These are phyloP conservation scores for Pharnaceum exiguum DNA, from an alignment of 148 eudicot genomes.

Conservation along the genomic window DNA sequence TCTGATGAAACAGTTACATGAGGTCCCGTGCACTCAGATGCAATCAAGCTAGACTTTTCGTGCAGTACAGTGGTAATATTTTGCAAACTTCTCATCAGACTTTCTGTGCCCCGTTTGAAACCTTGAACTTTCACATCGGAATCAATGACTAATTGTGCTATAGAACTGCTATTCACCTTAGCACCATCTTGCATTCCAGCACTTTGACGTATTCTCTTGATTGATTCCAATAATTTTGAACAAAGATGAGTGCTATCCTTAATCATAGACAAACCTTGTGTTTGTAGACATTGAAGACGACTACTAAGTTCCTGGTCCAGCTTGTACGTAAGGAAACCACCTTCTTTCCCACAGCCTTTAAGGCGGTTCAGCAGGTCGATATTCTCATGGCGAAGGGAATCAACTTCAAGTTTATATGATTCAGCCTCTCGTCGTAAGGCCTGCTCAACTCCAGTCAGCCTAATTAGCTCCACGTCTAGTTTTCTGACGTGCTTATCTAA, in stretches of 20 bases:
- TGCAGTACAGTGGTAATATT: slow-evolving; percentile 40
- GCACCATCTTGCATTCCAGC: slow-evolving; percentile 29
- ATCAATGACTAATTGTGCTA: slow-evolving; percentile 62
- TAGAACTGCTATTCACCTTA: slow-evolving; percentile 24
- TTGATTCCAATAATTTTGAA: slow-evolving; percentile 52
- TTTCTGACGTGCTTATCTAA: slow-evolving; percentile 54
- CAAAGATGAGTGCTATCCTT: slow-evolving; percentile 51
- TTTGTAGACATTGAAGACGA: slow-evolving; percentile 56
- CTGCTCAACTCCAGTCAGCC: slow-evolving; percentile 76
- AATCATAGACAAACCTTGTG: slow-evolving; percentile 54
- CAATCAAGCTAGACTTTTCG: slow-evolving; percentile 39
- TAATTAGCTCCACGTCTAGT: slow-evolving; percentile 69
- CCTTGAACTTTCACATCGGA: slow-evolving; percentile 78
- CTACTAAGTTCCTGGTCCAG: slow-evolving; percentile 62
- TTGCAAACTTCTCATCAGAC: slow-evolving; percentile 46
- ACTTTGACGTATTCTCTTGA: slow-evolving; percentile 42
- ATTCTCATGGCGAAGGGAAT: slow-evolving; percentile 77
- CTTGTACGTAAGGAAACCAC: slow-evolving; percentile 48
- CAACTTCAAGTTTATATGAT: slow-evolving; percentile 54
- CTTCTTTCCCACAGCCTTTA: slow-evolving; percentile 44
- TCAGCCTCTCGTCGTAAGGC: slow-evolving; percentile 73
- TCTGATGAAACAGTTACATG: slow-evolving; percentile 14
- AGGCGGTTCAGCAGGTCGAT: slow-evolving; percentile 66
- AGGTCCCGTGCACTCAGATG: slow-evolving; percentile 26
- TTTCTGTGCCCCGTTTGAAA: slow-evolving; percentile 58